Evolutionary conservation across 352 stramenopile species (phyloP).

Genomic region (Lagenidium giganteum): DNA sequence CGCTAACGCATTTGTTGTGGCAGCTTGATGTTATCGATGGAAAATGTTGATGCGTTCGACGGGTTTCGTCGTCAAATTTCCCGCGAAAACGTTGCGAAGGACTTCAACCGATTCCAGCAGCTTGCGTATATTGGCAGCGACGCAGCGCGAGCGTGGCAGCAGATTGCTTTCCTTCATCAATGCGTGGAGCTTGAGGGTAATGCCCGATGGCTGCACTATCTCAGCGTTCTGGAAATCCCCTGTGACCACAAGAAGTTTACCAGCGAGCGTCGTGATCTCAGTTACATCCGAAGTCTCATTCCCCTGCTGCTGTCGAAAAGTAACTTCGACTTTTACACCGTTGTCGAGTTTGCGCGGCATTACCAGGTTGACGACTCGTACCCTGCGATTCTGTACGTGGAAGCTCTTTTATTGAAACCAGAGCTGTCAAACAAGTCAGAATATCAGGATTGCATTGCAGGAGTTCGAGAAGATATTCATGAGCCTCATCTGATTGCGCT

Average conservation of each 20-base stretch:
- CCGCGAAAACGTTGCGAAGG: slow-evolving; percentile 75
- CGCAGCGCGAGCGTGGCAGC: slow-evolving; percentile 68
- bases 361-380: slow-evolving; percentile 83
- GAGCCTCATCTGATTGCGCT: slow-evolving; percentile 51
- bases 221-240: slow-evolving; percentile 68
- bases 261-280: slow-evolving; percentile 56
- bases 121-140: slow-evolving; percentile 68
- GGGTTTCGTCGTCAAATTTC: slow-evolving; percentile 72
- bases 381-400: slow-evolving; percentile 57
- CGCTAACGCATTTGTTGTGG: not conserved
- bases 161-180: slow-evolving; percentile 77
- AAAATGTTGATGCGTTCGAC: slow-evolving; percentile 65
- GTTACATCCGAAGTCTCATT: slow-evolving; percentile 65
- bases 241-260: slow-evolving; percentile 77
- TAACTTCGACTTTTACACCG: slow-evolving; percentile 76
- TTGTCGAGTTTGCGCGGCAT: slow-evolving; percentile 75
- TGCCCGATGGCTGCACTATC: slow-evolving; percentile 77
- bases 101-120: slow-evolving; percentile 76
- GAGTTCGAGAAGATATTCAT: slow-evolving; percentile 77
- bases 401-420: slow-evolving; percentile 39
- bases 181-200: slow-evolving; percentile 79
- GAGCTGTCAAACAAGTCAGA: slow-evolving; percentile 22
- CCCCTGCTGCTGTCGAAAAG: slow-evolving; percentile 55
- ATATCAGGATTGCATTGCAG: slow-evolving; percentile 74
- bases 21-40: slow-evolving; percentile 70